Evolutionary conservation across 169 alveolate genomes (phyloP), one percentile per base, ranked within the genome.

Genomic region (Miamiensis avidus): DNA sequence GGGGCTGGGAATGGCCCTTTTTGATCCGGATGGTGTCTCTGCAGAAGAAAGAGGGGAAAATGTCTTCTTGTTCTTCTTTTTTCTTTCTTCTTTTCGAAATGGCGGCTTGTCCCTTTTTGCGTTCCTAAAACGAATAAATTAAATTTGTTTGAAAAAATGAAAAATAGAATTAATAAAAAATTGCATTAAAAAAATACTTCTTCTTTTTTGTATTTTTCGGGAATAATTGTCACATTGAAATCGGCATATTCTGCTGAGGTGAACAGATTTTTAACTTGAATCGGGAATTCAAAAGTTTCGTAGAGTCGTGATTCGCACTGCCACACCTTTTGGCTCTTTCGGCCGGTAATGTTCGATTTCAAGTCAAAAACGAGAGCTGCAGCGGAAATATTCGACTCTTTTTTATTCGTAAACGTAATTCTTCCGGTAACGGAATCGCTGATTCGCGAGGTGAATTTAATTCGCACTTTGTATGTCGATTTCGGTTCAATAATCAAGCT

Each of bases 291-390:
- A 81, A 91, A 88, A 20, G 95, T 95, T 85, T 96, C 96, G 87
- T 96, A 97, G n/a, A 97, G 93, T 29, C 87, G 88, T 34, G 98
- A 91, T 11, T 93, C 85, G 25, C 92, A 91, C 31, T 89, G 89
- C 73, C 92, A 78, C 74, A 83, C 89, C 74, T 92, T 91, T 27
- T 90, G 89, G 31, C 97, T 91, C 84, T 91, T 93, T 86, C 97
- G 89, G 6, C 96, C 94, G 25, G 95, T 93, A 0, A 96, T 94
- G 81, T 95, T 92, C 64, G 96, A 89, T 28, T 89, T 84, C 65
- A 96, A 84, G 75, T 95, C 96, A 90, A 95, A 96, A 20, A 96
- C 98, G 84, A 96, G 89, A 1, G 98, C 98, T 26, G 98, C 97
- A 11, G 98, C 98, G 78, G 95, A 93, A 27, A 93, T 93, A 74